Evolutionary conservation across 2,329 filamentous ascomycete genomes (phyloP).

Genomic region (Hypomyces rosellus): DNA sequence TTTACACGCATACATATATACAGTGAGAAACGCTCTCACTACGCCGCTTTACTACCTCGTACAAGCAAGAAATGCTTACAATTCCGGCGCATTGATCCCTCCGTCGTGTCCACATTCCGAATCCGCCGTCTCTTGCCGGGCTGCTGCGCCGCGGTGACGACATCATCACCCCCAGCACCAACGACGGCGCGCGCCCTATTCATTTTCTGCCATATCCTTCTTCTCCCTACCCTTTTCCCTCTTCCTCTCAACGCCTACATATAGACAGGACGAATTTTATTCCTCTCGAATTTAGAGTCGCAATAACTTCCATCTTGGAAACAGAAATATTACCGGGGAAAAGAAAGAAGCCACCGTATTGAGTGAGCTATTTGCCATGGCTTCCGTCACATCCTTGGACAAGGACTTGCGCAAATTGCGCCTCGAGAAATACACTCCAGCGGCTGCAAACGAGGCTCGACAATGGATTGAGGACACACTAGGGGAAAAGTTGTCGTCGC

Average conservation of each 20-base stretch:
- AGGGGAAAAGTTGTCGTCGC: constrained; percentile 62
- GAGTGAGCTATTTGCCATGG: constrained; percentile 51
- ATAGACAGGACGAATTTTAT: no score
- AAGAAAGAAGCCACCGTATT: no score
- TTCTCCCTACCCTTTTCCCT: background rate
- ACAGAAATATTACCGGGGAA: no score
- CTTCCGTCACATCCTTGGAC: constrained; percentile 87
- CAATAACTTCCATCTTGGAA: no score
- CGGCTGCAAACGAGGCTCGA: constrained; percentile 78
- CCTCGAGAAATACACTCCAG: constrained; percentile 85
- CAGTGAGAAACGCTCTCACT: no score
- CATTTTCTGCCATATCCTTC: background rate
- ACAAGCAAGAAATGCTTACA: constrained; percentile 1
- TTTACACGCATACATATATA: no score
- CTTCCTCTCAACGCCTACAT: background rate
- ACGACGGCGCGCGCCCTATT: background rate
- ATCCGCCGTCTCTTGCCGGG: constrained; percentile 7
- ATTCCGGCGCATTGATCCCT: constrained; percentile 9
- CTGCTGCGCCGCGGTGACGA: constrained; percentile 6
- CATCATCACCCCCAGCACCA: constrained; percentile 7
- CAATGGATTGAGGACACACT: constrained; percentile 80
- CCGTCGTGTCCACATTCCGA: constrained; percentile 11
- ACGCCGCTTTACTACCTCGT: no score
- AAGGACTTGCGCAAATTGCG: constrained; percentile 93
- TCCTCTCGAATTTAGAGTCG: no score